A percentile compares a stretch with the other conserved stretches of the same genome.
phyloP scores from a whole-genome alignment of 495 filamentous ascomycete species.

The Podospora comata region DNA sequence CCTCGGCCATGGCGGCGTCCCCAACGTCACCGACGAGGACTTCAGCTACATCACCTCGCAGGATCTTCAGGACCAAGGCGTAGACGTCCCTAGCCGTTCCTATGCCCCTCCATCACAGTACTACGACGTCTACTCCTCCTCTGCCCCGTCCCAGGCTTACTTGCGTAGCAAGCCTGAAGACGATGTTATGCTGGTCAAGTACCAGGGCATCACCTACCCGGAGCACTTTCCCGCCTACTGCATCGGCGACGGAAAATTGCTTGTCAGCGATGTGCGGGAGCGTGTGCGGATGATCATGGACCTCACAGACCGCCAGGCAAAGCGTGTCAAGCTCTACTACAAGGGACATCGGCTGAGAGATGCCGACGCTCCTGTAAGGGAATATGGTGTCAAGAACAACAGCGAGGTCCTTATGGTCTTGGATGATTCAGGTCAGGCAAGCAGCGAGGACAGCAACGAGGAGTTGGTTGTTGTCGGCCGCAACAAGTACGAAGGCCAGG shows the following conservation, averaged over 20 bases:
- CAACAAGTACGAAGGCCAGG: conserved; percentile 17
- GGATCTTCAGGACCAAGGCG: conserved; percentile 51
- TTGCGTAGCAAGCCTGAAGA: conserved; percentile 51
- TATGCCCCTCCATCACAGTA: conserved; percentile 38
- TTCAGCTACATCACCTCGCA: conserved; percentile 78
- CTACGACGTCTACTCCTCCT: conserved; percentile 28
- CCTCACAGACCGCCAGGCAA: conserved; percentile 52
- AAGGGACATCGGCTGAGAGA: conserved; percentile 76
- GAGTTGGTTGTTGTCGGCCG: conserved; percentile 41
- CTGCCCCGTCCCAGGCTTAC: conserved; percentile 24
- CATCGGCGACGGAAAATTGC: conserved; percentile 73
- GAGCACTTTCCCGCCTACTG: conserved; percentile 77
- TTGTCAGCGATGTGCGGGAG: conserved; percentile 62
- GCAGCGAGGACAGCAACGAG: conserved; percentile 51
- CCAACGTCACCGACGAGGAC: conserved; percentile 70
- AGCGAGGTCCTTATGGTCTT: conserved; percentile 64
- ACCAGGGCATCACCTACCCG: conserved; percentile 67
- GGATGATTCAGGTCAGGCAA: conserved; percentile 46
- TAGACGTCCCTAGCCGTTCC: conserved; percentile 24
- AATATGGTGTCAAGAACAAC: conserved; percentile 76
- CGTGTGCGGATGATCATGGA: conserved; percentile 62
- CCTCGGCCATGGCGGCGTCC: conserved; percentile 43
- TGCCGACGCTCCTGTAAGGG: conserved; percentile 58
- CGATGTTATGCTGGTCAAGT: conserved; percentile 72
- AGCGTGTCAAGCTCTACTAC: conserved; percentile 69